Base-by-base conservation (phyloP, 441 rosid species). In the Arabidopsis hybrid region DNA sequence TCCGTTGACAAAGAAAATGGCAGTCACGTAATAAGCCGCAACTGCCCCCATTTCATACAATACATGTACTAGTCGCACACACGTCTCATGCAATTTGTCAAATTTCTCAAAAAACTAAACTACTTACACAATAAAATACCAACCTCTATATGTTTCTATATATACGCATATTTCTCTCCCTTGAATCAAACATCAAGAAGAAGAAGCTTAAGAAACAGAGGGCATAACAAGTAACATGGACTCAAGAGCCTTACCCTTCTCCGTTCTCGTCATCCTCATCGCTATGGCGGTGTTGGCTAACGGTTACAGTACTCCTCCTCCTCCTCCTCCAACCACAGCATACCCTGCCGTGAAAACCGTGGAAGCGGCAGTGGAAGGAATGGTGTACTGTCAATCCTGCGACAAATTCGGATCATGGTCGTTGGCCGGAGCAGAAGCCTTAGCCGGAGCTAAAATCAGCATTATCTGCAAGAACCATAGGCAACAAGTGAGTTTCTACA, bases 331-430 rank as follows among this genome's bases (percentile, higher is more conserved):
- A 56, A 69, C 75, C 55, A 42, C 76, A 49, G 49, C 21, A 43
- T 66, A 76, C 42, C 60, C 76, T 35, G 47, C 56, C 35, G 86
- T 56, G 36, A 85, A 81, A 79, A 74, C 74, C 58, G 80, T 71
- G 35, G 87, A 84, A 18, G 90, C 86, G 7, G 88, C 83, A 29
- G 87, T 94, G 12, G 97, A 90, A 82, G 98, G 97, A 43, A 83
- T 83, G 80, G 95, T 94, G 36, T 94, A 91, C 60, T 91, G 96
- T 80, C 98, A 94, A 73, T 76, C 89, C 76, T 91, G 97, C 69
- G 81, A 85, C 36, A 69, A 82, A 34, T 80, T 29, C 49, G 93
- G 97, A 12, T 79, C 95, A 18, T 88, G 98, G 97, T 90, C 92
- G 9, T 81, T 89, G 72, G 75, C 74, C 3, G 88, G 76, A 16